phyloP scores from a whole-genome alignment of 163 green algal species.

The Scenedesmus sp. region DNA sequence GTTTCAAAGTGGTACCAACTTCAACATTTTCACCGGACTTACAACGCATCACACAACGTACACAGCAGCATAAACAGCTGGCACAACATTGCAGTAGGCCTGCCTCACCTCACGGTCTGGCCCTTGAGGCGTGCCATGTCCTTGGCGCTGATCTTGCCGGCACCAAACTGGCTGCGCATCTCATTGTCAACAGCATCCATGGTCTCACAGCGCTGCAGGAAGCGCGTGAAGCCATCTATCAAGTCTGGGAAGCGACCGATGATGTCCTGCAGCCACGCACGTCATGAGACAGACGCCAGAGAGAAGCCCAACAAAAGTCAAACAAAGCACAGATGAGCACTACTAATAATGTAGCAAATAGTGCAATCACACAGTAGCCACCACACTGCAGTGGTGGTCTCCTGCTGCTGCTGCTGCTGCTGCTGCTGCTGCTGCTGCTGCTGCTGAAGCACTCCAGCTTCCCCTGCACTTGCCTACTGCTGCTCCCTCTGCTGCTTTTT shows the following conservation, averaged over 20 bases:
- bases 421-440: slow-evolving; percentile 14
- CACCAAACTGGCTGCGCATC: slow-evolving; percentile 55
- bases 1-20: too few relatives aligned
- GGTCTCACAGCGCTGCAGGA: slow-evolving; percentile 84
- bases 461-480: not conserved
- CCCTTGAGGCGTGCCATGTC: slow-evolving; percentile 52
- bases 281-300: not conserved
- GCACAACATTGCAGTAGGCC: too few relatives aligned
- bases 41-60: too few relatives aligned
- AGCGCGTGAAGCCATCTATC: slow-evolving; percentile 87
- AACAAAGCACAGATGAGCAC: not conserved
- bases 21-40: too few relatives aligned
- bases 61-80: too few relatives aligned
- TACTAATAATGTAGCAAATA: too few relatives aligned
- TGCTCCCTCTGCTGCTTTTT: not conserved
- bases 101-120: slow-evolving; percentile 12
- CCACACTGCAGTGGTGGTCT: too few relatives aligned
- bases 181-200: slow-evolving; percentile 70
- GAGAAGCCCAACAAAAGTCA: not conserved
- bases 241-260: slow-evolving; percentile 91
- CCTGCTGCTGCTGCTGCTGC: not conserved
- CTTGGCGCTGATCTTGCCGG: slow-evolving; percentile 32
- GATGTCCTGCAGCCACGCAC: slow-evolving; percentile 87
- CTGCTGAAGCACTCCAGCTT: too few relatives aligned
- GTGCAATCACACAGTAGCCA: not conserved